A percentile compares a stretch with the other conserved stretches of the same genome.
Conservation (phyloP, 768 basidiomycete species). For the Zangia roseola region DNA sequence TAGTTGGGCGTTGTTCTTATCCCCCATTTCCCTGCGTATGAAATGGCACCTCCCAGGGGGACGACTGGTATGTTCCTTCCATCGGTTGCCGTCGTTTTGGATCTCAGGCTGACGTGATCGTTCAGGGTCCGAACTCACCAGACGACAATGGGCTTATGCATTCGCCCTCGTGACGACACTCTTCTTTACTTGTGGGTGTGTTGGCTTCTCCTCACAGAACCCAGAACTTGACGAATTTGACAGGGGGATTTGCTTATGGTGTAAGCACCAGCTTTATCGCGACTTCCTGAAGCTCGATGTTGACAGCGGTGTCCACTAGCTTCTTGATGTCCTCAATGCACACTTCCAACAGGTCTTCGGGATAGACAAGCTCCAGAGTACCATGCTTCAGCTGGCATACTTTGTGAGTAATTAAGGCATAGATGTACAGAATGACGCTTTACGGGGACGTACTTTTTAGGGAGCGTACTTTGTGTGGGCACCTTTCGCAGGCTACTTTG, state of each 20-base stretch:
- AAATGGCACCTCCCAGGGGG: conserved; percentile 40
- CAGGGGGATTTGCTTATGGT: conserved; percentile 70
- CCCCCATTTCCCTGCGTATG: conserved; percentile 1
- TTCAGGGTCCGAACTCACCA: conserved; percentile 40
- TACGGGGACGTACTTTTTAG: conserved; percentile 23
- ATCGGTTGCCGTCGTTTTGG: not conserved
- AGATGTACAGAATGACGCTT: not conserved
- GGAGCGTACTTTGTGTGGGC: conserved; percentile 64
- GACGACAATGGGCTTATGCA: conserved; percentile 50
- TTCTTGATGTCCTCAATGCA: conserved; percentile 66
- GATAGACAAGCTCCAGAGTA: conserved; percentile 69
- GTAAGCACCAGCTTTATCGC: conserved; percentile 33
- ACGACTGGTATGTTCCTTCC: conserved; percentile 38
- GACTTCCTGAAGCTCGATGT: conserved; percentile 1
- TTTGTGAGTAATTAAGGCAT: conserved; percentile 43
- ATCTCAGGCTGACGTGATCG: not conserved
- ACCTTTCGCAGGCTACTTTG: conserved; percentile 56
- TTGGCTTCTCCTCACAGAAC: not conserved
- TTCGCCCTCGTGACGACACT: conserved; percentile 71
- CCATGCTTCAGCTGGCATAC: conserved; percentile 72
- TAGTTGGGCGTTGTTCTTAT: conserved; percentile 1
- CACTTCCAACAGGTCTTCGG: conserved; percentile 73
- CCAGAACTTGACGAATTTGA: not conserved
- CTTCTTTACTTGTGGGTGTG: conserved; percentile 65
- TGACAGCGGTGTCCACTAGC: conserved; percentile 37